A percentile compares a stretch with the other conserved stretches of the same genome.
Evolutionary conservation across 2,329 filamentous ascomycete genomes (phyloP).

Genomic region (Pyrenochaeta sp.): DNA sequence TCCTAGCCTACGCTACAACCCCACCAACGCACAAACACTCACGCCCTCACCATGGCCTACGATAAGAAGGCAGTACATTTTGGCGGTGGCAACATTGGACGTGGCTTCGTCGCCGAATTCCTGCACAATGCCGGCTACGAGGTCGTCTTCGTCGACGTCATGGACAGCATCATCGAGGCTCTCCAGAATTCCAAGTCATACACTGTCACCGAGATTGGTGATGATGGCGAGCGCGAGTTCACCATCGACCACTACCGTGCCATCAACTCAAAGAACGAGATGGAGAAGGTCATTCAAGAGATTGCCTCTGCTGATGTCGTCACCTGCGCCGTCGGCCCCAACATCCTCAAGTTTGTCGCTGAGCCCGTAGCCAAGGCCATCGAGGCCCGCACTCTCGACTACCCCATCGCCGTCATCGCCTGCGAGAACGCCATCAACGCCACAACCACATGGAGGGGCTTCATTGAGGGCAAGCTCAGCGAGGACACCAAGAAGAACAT

Average conservation of each 20-base stretch:
- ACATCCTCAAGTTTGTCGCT: conserved; percentile 95
- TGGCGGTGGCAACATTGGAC: conserved; percentile 63
- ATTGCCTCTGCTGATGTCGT: conserved; percentile 89
- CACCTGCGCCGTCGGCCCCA: conserved; percentile 96
- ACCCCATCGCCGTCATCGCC: conserved; percentile 88
- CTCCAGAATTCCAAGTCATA: conserved; percentile 81
- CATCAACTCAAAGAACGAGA: conserved; percentile 91
- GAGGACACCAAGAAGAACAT: conserved; percentile 73
- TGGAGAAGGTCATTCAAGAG: conserved; percentile 81
- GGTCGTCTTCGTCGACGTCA: conserved; percentile 95
- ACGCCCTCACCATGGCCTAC: conserved; percentile 48
- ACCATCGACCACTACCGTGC: conserved; percentile 95
- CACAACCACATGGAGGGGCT: conserved; percentile 83
- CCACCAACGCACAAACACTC: conserved; percentile 20
- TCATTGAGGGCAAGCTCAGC: conserved; percentile 80
- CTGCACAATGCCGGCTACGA: conserved; percentile 95
- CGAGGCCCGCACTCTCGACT: conserved; percentile 71
- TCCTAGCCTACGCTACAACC: conserved; percentile 10
- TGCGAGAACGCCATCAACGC: conserved; percentile 98
- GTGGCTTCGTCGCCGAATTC: conserved; percentile 66
- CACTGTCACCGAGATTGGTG: conserved; percentile 90
- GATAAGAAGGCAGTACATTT: conserved; percentile 63
- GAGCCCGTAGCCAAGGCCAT: conserved; percentile 95
- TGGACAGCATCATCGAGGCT: conserved; percentile 80
- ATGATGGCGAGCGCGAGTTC: conserved; percentile 79